A percentile compares a stretch with the other conserved stretches of the same genome.
Evolutionary conservation across 2,329 filamentous ascomycete species (phyloP).

Genomic region (Botryotinia narcissicola): DNA sequence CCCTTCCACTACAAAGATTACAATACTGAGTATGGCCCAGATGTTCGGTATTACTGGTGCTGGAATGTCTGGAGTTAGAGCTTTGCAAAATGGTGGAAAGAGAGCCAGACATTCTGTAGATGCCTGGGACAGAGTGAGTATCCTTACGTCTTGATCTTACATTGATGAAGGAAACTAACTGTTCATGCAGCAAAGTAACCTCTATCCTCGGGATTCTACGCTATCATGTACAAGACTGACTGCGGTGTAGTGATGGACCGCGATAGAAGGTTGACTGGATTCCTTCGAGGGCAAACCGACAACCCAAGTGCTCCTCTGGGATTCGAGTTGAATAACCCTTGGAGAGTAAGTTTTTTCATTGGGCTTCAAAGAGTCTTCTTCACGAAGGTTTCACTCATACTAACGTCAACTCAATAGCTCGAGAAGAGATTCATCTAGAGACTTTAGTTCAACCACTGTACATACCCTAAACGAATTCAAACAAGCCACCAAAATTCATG

Average conservation of each 20-base stretch:
- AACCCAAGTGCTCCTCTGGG: slow-evolving; percentile 40
- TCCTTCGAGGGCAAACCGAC: slow-evolving; percentile 42
- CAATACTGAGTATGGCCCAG: slow-evolving; percentile 33
- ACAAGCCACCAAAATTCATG: slow-evolving; percentile 8
- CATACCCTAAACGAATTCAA: slow-evolving; percentile 23
- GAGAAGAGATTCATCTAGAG: slow-evolving; percentile 37
- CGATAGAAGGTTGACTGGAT: slow-evolving; percentile 43
- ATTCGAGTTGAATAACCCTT: slow-evolving; percentile 44
- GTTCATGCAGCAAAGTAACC: slow-evolving; percentile 39
- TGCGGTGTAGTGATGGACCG: slow-evolving; percentile 43
- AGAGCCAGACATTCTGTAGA: slow-evolving; percentile 42
- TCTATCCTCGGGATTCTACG: not conserved
- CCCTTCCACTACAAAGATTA: slow-evolving; percentile 1
- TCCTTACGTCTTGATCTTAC: not conserved
- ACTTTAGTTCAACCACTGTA: slow-evolving; percentile 24
- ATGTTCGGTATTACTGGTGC: slow-evolving; percentile 44
- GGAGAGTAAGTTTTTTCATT: slow-evolving; percentile 40
- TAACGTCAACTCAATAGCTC: slow-evolving; percentile 28
- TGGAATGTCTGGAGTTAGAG: slow-evolving; percentile 41
- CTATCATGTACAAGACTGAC: slow-evolving; percentile 24
- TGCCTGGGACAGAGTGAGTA: slow-evolving; percentile 43
- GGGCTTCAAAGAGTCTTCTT: not conserved
- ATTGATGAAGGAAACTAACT: slow-evolving; percentile 30
- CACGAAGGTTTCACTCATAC: not conserved
- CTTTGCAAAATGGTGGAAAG: slow-evolving; percentile 43